These are phyloP conservation scores for Mrakiaceae sp. DNA, from an alignment of 1,284 basidiomycete genomes.

Conservation along the genomic window DNA sequence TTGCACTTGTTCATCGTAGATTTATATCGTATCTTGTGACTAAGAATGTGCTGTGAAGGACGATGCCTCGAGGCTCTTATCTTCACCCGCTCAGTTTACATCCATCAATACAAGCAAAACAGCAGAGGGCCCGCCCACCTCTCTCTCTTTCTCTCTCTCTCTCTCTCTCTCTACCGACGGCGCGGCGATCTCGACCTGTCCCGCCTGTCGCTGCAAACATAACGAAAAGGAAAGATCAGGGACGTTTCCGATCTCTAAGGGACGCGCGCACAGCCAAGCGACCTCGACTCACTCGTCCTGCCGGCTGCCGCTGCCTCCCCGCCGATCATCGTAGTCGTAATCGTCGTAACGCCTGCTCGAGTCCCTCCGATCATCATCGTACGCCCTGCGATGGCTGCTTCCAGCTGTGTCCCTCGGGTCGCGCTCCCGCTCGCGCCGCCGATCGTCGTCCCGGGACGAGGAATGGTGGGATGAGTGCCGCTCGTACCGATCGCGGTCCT, in stretches of 20 bases:
- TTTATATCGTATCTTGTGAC: no score
- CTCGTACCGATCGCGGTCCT: slow-evolving; percentile 8
- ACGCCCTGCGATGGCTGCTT: slow-evolving; percentile 7
- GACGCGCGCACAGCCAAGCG: neutral
- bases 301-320: neutral
- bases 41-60: no score
- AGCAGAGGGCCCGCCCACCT: no score
- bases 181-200: slow-evolving; percentile 10
- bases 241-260: neutral
- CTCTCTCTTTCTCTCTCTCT: no score
- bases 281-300: neutral
- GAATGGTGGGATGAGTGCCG: no score
- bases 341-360: slow-evolving; percentile 14
- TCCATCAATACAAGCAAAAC: no score
- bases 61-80: no score
- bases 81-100: no score
- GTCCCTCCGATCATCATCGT: slow-evolving; percentile 14
- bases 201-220: neutral
- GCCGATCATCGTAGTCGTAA: neutral
- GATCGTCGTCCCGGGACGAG: neutral
- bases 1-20: no score
- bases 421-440: slow-evolving; percentile 5
- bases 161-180: neutral
- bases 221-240: neutral
- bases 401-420: slow-evolving; percentile 2